Conservation (phyloP, 2,329 filamentous ascomycete genomes). For the Drechslera avenae region DNA sequence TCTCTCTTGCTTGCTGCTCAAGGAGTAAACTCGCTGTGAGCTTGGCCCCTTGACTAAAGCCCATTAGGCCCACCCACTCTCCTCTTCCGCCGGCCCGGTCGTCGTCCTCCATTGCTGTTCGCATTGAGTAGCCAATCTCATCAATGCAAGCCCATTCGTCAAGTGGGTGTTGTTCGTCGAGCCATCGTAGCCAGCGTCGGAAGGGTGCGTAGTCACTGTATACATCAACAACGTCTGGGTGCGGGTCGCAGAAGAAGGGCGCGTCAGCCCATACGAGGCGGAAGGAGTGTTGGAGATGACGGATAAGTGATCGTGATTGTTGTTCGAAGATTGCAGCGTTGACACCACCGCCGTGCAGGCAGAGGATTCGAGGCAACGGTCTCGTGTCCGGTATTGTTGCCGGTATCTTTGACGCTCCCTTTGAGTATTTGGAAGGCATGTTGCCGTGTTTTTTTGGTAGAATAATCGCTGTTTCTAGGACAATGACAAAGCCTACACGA, state of each 20-base stretch:
- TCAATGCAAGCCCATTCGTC: slow-evolving; percentile 57
- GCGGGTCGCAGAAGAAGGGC: slow-evolving; percentile 66
- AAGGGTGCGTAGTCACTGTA: slow-evolving; percentile 72
- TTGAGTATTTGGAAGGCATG: slow-evolving; percentile 9
- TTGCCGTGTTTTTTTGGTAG: neutral
- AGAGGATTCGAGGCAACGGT: slow-evolving; percentile 69
- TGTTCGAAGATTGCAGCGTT: slow-evolving; percentile 71
- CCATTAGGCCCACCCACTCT: slow-evolving; percentile 57
- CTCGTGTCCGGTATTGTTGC: slow-evolving; percentile 32
- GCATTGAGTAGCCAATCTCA: slow-evolving; percentile 54
- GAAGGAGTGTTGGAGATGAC: slow-evolving; percentile 61
- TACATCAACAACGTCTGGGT: slow-evolving; percentile 66
- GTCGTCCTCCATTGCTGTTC: slow-evolving; percentile 54
- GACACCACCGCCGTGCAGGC: slow-evolving; percentile 79
- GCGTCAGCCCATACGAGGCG: slow-evolving; percentile 75
- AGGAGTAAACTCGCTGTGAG: slow-evolving; percentile 54
- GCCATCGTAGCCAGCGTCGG: slow-evolving; percentile 67
- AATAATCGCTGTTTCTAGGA: no score
- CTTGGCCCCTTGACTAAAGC: slow-evolving; percentile 59
- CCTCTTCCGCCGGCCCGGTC: slow-evolving; percentile 48
- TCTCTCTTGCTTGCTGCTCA: slow-evolving; percentile 63
- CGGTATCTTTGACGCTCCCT: slow-evolving; percentile 28
- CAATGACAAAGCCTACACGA: no score
- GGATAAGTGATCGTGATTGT: slow-evolving; percentile 66
- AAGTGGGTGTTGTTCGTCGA: slow-evolving; percentile 60